Conservation (phyloP, 2,329 filamentous ascomycete species). For the Mycosphaerella arachidis region DNA sequence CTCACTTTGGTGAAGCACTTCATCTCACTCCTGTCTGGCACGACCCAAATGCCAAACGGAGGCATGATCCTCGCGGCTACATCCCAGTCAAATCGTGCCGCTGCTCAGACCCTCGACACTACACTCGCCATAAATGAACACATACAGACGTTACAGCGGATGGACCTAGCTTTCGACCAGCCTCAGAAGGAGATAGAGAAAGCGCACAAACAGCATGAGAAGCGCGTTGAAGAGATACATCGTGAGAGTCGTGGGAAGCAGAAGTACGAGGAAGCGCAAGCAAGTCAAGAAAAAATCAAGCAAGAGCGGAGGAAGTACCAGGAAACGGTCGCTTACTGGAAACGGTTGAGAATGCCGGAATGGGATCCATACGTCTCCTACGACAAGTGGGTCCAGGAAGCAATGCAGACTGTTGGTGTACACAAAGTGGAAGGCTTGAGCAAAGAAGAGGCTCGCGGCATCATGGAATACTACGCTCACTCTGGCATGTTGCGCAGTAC, state of each 20-base stretch:
- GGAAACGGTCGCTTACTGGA: not conserved
- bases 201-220: not conserved
- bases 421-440: conserved; percentile 62
- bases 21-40: conserved; percentile 63
- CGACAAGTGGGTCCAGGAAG: conserved; percentile 51
- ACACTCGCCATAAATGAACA: conserved; percentile 13
- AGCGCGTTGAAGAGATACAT: not conserved
- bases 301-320: not conserved
- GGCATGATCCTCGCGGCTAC: conserved; percentile 73
- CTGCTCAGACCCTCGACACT: conserved; percentile 15
- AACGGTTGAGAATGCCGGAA: conserved; percentile 20
- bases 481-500: conserved; percentile 71
- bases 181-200: conserved; percentile 6
- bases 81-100: conserved; percentile 59
- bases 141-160: conserved; percentile 10
- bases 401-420: conserved; percentile 40
- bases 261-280: not conserved
- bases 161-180: conserved; percentile 22
- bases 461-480: conserved; percentile 91
- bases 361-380: conserved; percentile 51
- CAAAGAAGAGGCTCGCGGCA: conserved; percentile 67
- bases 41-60: conserved; percentile 59
- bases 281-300: not conserved
- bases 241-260: not conserved
- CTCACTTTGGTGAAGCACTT: conserved; percentile 72